Conservation (phyloP, 345 rosid species). For the Turnera subulata region DNA sequence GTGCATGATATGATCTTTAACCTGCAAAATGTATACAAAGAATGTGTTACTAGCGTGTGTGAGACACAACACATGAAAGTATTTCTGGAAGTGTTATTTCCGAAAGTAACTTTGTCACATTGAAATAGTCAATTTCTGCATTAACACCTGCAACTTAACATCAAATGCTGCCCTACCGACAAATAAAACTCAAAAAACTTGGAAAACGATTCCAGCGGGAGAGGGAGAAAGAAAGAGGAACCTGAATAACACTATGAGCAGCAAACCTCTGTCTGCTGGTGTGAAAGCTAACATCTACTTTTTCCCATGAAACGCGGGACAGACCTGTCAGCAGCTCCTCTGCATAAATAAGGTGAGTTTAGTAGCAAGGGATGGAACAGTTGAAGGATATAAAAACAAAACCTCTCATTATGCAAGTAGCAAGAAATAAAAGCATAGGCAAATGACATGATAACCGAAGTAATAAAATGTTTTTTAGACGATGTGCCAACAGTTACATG, state of each 20-base stretch:
- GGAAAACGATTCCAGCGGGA: background rate
- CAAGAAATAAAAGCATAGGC: background rate
- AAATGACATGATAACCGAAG: background rate
- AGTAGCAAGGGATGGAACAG: background rate
- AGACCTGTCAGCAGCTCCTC: slow-evolving; percentile 76
- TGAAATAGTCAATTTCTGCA: too few relatives aligned
- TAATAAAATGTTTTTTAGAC: too few relatives aligned
- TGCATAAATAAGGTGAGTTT: slow-evolving; percentile 32
- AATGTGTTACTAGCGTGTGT: too few relatives aligned
- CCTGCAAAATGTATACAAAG: slow-evolving; percentile 37
- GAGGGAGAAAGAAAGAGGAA: slow-evolving; percentile 21
- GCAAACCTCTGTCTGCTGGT: slow-evolving; percentile 73
- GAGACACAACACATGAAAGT: background rate
- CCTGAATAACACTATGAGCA: slow-evolving; percentile 98
- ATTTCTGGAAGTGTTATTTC: background rate
- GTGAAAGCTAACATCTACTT: slow-evolving; percentile 91
- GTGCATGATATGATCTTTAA: slow-evolving; percentile 62
- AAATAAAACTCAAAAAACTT: background rate
- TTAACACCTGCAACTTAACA: background rate
- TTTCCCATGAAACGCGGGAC: slow-evolving; percentile 91
- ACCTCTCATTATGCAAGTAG: background rate
- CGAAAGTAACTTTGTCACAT: background rate
- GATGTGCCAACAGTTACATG: too few relatives aligned
- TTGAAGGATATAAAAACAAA: background rate
- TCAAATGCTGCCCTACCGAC: background rate